These are phyloP conservation scores for Areca catechu DNA, from an alignment of 176 grass and related monocot genomes.

Conservation along the genomic window DNA sequence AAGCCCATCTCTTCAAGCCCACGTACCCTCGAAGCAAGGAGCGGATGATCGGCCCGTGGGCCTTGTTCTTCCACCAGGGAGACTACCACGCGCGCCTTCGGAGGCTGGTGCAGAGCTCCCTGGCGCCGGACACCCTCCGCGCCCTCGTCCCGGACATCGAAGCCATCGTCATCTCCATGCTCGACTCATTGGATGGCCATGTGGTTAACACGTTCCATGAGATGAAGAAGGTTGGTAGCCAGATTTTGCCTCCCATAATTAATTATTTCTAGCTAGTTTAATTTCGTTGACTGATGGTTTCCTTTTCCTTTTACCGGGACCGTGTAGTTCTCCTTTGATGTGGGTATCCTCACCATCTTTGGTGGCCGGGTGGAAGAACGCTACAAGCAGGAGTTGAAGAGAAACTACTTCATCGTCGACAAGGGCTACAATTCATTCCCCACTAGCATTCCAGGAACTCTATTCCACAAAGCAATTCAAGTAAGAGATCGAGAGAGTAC, in stretches of 20 bases:
- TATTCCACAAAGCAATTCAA: conserved; percentile 63
- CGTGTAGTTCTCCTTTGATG: conserved; percentile 69
- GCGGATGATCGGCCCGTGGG: conserved; percentile 72
- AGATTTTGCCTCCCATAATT: neutral
- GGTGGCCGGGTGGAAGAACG: conserved; percentile 43
- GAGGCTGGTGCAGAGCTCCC: conserved; percentile 55
- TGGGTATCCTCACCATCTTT: conserved; percentile 67
- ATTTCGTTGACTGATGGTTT: too few species aligned
- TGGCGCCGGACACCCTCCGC: conserved; percentile 56
- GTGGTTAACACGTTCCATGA: conserved; percentile 38
- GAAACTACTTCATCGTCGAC: conserved; percentile 70
- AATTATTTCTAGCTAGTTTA: too few species aligned
- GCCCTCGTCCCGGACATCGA: conserved; percentile 55
- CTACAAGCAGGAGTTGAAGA: conserved; percentile 45
- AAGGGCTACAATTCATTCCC: conserved; percentile 98
- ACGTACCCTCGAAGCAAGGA: conserved; percentile 96
- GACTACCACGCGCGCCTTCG: conserved; percentile 76
- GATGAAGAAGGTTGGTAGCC: conserved; percentile 73
- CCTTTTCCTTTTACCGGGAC: neutral
- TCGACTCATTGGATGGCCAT: conserved; percentile 39
- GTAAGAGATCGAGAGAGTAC: too few species aligned
- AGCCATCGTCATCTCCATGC: conserved; percentile 25
- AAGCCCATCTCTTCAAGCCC: conserved; percentile 70
- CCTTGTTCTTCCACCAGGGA: conserved; percentile 97
- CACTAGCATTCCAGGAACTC: conserved; percentile 58